Base-by-base conservation (phyloP, 495 filamentous ascomycete genomes). In the Aspergillus mulundensis region DNA sequence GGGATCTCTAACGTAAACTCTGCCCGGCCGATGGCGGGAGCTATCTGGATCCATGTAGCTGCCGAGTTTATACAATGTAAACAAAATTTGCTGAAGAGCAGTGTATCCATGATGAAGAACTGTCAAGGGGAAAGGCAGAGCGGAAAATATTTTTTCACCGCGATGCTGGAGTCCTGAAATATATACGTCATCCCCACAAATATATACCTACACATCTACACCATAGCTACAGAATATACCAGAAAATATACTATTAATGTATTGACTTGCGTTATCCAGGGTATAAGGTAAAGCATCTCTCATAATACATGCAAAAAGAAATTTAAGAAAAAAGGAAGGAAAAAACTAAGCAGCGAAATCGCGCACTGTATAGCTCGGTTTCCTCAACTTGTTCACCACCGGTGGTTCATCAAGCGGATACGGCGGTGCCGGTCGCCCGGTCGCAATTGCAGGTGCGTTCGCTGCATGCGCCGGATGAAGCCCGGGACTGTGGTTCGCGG, bases 321-420 rank as follows among this genome's bases (percentile, higher is more conserved):
- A 47, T 38, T 14, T 28, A 55, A 10, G 24, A n/a, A 30, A 56
- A 56, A 30, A 2, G 1, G 15, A 44, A 44, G 16, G 40, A 14
- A 39, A 38, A 54, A 16, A 34, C 45, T 30, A 39, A 34, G 20
- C 32, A 40, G 48, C 21, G 46, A 51, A 32, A 46, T 79, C 71
- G 84, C 81, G 74, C 49, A 78, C 73, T 57, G 79, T 78, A 62
- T 86, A 91, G 57, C 89, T 86, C 8, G 91, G 91, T 70, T 97
- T 97, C 65, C 86, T 84, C 53, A 87, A 85, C 77, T 87, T 83
- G 60, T 95, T 93, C 5, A 95, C 90, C 12, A 77, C 70, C 0
- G 91, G 91, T 12, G 86, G 87, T n/a, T 87, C 89, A 54, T 95
- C 89, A 53, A 84, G 73, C 0, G 91, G 91, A 69, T 97, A 96